Percentiles rank a stretch among this genome's conserved stretches.
Conservation (phyloP, 306 rosid genomes). For the Lupinus albus region DNA sequence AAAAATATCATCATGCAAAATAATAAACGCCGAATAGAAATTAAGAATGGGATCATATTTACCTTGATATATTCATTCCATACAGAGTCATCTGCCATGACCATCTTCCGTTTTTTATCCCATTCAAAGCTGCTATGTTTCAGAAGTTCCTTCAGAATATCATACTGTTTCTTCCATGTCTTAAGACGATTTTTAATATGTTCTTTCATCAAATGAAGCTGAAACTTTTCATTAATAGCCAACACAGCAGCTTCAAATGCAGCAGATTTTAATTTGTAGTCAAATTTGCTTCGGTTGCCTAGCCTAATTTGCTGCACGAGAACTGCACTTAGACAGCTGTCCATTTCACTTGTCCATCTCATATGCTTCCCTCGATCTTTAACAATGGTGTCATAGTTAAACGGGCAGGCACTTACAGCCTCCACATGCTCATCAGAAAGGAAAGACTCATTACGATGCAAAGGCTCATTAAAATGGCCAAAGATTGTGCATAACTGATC, state of each 20-base stretch:
- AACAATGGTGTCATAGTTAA: slow-evolving; percentile 38
- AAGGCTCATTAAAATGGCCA: slow-evolving; percentile 44
- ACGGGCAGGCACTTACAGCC: slow-evolving; percentile 43
- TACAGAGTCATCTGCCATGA: slow-evolving; percentile 50
- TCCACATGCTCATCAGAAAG: slow-evolving; percentile 44
- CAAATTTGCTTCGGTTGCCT: slow-evolving; percentile 51
- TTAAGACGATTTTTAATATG: slow-evolving; percentile 58
- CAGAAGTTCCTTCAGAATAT: slow-evolving; percentile 46
- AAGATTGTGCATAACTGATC: slow-evolving; percentile 51
- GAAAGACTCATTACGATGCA: slow-evolving; percentile 36
- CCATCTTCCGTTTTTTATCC: slow-evolving; percentile 56
- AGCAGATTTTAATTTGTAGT: slow-evolving; percentile 48
- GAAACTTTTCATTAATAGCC: slow-evolving; percentile 49
- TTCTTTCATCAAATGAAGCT: slow-evolving; percentile 51
- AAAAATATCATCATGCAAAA: slow-evolving; percentile 31
- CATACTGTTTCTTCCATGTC: slow-evolving; percentile 56
- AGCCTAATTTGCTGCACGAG: slow-evolving; percentile 55
- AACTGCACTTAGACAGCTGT: slow-evolving; percentile 47
- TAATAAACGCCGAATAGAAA: slow-evolving; percentile 2
- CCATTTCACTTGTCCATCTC: slow-evolving; percentile 67
- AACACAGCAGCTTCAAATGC: slow-evolving; percentile 57
- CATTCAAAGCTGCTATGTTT: slow-evolving; percentile 54
- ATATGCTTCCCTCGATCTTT: slow-evolving; percentile 46
- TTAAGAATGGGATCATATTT: slow-evolving; percentile 28
- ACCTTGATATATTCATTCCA: slow-evolving; percentile 63